Evolutionary conservation across 371 early-diverging fungal genomes (phyloP), one percentile per base, ranked within the genome.

Genomic region (Synchytrium microbalum): DNA sequence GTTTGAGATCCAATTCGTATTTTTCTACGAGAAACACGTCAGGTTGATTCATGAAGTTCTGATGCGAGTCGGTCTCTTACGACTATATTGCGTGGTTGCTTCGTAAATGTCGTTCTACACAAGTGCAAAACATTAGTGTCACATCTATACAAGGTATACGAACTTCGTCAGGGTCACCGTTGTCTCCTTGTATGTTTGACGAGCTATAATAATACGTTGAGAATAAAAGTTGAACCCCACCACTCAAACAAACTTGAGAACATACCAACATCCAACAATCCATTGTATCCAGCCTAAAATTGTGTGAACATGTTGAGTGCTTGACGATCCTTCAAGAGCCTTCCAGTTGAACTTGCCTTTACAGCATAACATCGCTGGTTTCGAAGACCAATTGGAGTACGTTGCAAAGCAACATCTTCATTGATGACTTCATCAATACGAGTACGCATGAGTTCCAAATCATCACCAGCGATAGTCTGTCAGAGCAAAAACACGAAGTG

Each of bases 201-300:
- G 76, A 2, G 92, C 88, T 73, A 57, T 25, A 55, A 30, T 3
- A 31, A 13, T 8, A 30, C 56, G 56, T 56, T 56, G 29, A 56
- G 24, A 10, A 24, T 8, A 24, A 56, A 24, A 51, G 23, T 14
- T 14, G 23, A 51, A 51, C 14, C 14, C 14, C 26, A 29, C 24
- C 29, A 5, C 13, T 56, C 5, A 26, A 26, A 26, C 29, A 26
- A 24, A 13, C 29, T 24, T 5, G 13, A 56, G 8, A 52, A 68
- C 78, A 72, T 81, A 82, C 88, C 91, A 51, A 95, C 92, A 71
- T 95, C 96, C 14, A 95, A 80, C 32, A 95, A 75, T 0, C 92
- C 92, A 69, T 91, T 91, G 33, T 87, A 82, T 0, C 92, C 92
- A 2, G 91, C 81, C 84, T 89, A 60, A 32, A 58, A 46, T 16